phyloP scores from a whole-genome alignment of 2,329 filamentous ascomycete species.

The Fusarium illudens region DNA sequence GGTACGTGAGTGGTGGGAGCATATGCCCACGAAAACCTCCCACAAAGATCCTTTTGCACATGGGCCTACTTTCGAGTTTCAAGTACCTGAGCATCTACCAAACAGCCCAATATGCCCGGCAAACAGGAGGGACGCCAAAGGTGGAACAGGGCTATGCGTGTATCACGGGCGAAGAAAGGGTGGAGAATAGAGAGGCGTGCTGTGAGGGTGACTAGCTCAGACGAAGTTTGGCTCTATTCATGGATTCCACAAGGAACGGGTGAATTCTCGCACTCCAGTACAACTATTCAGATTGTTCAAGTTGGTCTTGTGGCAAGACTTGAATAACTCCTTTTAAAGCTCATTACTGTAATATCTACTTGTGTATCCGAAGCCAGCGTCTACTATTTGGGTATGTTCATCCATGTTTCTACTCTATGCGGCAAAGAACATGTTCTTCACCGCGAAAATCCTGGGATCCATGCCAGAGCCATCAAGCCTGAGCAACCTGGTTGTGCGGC shows the following conservation, averaged over 20 bases:
- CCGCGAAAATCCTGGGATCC: background rate
- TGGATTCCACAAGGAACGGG: background rate
- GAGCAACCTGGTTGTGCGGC: background rate
- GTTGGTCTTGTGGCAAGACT: background rate
- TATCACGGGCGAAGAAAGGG: constrained; percentile 55
- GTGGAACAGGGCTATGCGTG: constrained; percentile 60
- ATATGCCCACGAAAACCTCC: constrained; percentile 34
- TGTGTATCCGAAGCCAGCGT: background rate
- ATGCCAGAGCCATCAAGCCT: background rate
- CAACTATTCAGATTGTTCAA: background rate
- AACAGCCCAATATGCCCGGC: constrained; percentile 62
- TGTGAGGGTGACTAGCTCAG: background rate
- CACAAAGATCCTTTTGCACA: constrained; percentile 31
- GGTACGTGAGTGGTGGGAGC: constrained; percentile 51
- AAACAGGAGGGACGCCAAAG: constrained; percentile 54
- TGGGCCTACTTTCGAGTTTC: constrained; percentile 53
- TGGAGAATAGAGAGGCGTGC: constrained; percentile 6
- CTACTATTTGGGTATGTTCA: background rate
- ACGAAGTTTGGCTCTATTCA: background rate
- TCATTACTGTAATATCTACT: background rate
- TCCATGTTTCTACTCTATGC: background rate
- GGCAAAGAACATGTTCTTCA: background rate
- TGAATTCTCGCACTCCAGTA: background rate
- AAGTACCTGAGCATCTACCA: constrained; percentile 60
- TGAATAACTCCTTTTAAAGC: background rate